These are phyloP conservation scores for Boletellus ananas DNA, from an alignment of 768 basidiomycete species.

Conservation along the genomic window DNA sequence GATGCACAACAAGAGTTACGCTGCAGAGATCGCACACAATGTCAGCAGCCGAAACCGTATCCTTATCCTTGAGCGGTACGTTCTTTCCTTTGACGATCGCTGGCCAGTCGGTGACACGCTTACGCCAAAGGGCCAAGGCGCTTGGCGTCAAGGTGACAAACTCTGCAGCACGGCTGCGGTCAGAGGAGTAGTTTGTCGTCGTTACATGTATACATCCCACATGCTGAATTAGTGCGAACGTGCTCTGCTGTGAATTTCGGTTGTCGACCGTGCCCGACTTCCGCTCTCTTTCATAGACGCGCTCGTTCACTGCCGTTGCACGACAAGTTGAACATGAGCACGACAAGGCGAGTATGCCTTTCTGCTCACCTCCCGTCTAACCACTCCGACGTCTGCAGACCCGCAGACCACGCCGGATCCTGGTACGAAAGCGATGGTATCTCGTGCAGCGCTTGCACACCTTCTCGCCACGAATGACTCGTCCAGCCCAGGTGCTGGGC, in stretches of 20 bases:
- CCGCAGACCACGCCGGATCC: constrained; percentile 80
- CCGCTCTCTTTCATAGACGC: constrained; percentile 18
- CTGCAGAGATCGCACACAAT: constrained; percentile 95
- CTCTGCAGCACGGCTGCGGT: constrained; percentile 85
- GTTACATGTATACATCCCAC: constrained; percentile 44
- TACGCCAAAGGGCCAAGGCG: constrained; percentile 62
- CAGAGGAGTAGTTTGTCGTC: constrained; percentile 73
- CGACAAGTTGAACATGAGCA: constrained; percentile 23
- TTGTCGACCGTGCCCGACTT: background rate
- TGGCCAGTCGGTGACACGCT: constrained; percentile 7
- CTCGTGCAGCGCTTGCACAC: constrained; percentile 12
- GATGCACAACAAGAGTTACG: constrained; percentile 96
- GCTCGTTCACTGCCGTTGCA: constrained; percentile 7
- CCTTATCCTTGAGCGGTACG: constrained; percentile 80
- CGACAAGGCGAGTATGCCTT: constrained; percentile 24
- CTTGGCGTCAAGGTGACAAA: constrained; percentile 94
- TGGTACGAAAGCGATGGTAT: constrained; percentile 83
- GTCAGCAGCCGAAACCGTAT: constrained; percentile 95
- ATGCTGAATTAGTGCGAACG: constrained; percentile 37
- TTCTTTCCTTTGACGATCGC: constrained; percentile 13
- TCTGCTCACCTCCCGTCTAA: background rate
- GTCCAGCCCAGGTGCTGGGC: constrained; percentile 53
- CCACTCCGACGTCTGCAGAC: constrained; percentile 31
- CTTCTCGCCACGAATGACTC: constrained; percentile 11
- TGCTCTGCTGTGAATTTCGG: background rate